Evolutionary conservation across 2,329 filamentous ascomycete species (phyloP), one percentile per base, ranked within the genome.

Genomic region (Phyllosticta citribraziliensis): DNA sequence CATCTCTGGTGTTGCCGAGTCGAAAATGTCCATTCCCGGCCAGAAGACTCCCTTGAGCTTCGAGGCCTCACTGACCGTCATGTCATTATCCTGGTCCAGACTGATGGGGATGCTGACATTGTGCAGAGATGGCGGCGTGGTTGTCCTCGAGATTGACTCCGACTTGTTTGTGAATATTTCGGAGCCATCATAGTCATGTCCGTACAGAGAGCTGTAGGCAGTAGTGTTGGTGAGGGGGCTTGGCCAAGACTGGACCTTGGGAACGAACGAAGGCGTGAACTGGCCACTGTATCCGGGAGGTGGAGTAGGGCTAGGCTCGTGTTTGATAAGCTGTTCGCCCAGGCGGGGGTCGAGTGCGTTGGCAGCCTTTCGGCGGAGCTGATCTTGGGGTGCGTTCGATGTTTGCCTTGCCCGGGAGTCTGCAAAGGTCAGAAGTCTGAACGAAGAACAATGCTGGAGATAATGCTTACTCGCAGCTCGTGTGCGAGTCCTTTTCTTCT

Each of bases 1-100:
- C 80, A 88, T 87, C 63, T 87, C 83, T 17, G 85, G 81, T 4
- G 86, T 88, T 4, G 89, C 89, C 58, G 89, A 85, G 72, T 93
- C 89, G 70, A 92, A 91, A n/a, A 90, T 80, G 58, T 84, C 82
- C 88, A 92, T 92, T 19, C 89, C 89, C 2, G 87, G 86, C 80
- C 86, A 91, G 55, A 84, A 77, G n/a, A 86, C 77, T 2, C 88
- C 88, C 71, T 92, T 92, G 58, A 91, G 79, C 68, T 78, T 82
- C 62, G 72, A 77, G 56, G 68, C 70, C 60, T 76, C 74, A 52
- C 70, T 74, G 52, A 74, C 56, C 14, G 35, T 47, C 5, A 54
- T 59, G n/a, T 51, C 60, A 22, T 53, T 57, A 20, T 53, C 55
- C 11, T 14, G 12, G 17, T 22, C 12, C 17, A 53, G 14, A 25